Base-by-base conservation (phyloP, 805 yeast genomes). In the Ogataea nitratoaversa region DNA sequence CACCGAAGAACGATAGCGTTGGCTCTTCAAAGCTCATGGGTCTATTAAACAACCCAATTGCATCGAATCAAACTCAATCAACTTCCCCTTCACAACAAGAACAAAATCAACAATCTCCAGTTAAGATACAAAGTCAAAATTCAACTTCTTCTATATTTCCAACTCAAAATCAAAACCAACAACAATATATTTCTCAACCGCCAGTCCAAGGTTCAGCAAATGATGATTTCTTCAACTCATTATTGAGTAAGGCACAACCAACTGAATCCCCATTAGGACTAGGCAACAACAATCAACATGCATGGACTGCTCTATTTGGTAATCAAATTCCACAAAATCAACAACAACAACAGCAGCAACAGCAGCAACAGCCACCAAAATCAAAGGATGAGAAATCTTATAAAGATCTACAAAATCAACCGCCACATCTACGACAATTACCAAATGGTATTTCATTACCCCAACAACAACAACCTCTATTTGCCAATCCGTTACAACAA, bases 181-280 rank as follows among this genome's bases (percentile, higher is more conserved):
- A 12, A 8, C 34, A 14, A 9, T 30, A 19, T 9, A 27, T 5
- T 9, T n/a, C n/a, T n/a, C n/a, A n/a, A n/a, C 19, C 16, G 22
- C 8, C 13, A n/a, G 16, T 18, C 13, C 12, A 30, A 24, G 31
- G 14, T 9, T 19, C 37, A 17, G 30, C 42, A 16, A 50, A 48
- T 17, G 56, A 59, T 47, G 76, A 72, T 43, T 75, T 75, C 44
- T 71, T 75, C 50, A 63, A 69, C 60, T 67, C 78, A 5, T 56
- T 75, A 40, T 54, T 75, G 46, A 62, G 66, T 30, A 71, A 69
- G 43, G 11, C 34, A 32, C 24, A 31, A 35, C 34, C 30, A 17
- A 29, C 11, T n/a, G 29, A 5, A 34, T 37, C 11, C n/a, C 11
- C 11, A 14, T 6, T 7, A 13, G 23, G 27, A 16, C 13, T 14